phyloP scores from a whole-genome alignment of 805 yeast genomes.

The Dipodascus geniculatus region DNA sequence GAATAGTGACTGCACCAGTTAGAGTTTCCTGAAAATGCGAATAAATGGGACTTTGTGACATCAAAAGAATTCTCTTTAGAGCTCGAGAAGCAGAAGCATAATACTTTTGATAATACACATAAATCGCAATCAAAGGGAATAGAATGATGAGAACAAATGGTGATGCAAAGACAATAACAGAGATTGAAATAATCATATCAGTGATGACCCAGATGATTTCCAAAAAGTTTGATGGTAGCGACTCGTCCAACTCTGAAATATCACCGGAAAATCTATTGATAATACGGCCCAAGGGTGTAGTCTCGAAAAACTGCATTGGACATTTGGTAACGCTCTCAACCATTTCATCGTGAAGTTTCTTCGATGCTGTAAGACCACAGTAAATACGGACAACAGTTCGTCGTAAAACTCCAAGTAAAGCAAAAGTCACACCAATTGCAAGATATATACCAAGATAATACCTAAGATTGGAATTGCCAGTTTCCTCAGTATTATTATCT shows the following conservation, averaged over 20 bases:
- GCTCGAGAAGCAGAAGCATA: constrained; percentile 67
- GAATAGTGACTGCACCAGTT: constrained; percentile 63
- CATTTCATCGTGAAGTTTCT: constrained; percentile 58
- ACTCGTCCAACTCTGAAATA: constrained; percentile 77
- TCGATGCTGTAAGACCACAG: constrained; percentile 17
- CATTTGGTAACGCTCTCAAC: constrained; percentile 63
- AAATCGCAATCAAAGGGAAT: constrained; percentile 54
- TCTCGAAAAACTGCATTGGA: constrained; percentile 91
- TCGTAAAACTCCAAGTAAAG: constrained; percentile 40
- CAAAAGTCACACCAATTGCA: constrained; percentile 39
- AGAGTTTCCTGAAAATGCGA: constrained; percentile 77
- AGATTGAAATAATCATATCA: constrained; percentile 44
- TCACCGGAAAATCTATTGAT: constrained; percentile 85
- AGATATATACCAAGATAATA: constrained; percentile 61
- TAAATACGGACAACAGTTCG: constrained; percentile 46
- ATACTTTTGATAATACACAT: constrained; percentile 57
- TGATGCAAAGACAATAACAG: constrained; percentile 75
- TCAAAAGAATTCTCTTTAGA: constrained; percentile 58
- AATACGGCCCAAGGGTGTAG: constrained; percentile 89
- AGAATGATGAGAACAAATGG: constrained; percentile 73
- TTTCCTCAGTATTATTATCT: constrained; percentile 49
- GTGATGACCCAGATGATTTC: constrained; percentile 27
- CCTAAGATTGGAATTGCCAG: constrained; percentile 46
- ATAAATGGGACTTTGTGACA: constrained; percentile 64
- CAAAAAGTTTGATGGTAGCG: constrained; percentile 30